These are phyloP conservation scores for Peltaster fructicola DNA, from an alignment of 2,329 filamentous ascomycete species.

Conservation along the genomic window DNA sequence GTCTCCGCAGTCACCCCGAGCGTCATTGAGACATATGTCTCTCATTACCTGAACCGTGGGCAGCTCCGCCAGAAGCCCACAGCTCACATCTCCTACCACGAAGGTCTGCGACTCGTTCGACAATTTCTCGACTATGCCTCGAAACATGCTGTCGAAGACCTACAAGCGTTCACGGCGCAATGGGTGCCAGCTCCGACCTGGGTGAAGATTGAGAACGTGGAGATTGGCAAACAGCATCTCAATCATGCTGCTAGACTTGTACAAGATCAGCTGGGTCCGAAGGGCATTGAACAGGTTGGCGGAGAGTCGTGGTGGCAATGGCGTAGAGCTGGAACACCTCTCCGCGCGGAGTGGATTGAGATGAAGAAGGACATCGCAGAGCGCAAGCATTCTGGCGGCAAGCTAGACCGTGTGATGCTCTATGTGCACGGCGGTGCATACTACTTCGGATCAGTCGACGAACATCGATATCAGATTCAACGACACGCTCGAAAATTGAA, in stretches of 20 bases:
- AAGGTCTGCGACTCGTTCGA: slow-evolving; percentile 74
- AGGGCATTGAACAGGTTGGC: slow-evolving; percentile 59
- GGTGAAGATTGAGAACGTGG: slow-evolving; percentile 58
- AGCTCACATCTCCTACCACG: slow-evolving; percentile 82
- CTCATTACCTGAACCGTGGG: slow-evolving; percentile 77
- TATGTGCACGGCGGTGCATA: slow-evolving; percentile 92
- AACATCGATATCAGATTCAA: slow-evolving; percentile 97
- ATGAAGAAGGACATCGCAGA: slow-evolving; percentile 70
- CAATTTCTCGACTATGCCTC: slow-evolving; percentile 73
- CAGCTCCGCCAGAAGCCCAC: slow-evolving; percentile 63
- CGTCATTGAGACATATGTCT: slow-evolving; percentile 69
- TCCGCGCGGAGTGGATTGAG: slow-evolving; percentile 89
- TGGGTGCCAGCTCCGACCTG: slow-evolving; percentile 81
- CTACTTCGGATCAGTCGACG: slow-evolving; percentile 88
- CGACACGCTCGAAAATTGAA: slow-evolving; percentile 86
- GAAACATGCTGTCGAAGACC: slow-evolving; percentile 77
- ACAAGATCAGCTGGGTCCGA: slow-evolving; percentile 55
- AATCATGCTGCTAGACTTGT: slow-evolving; percentile 48
- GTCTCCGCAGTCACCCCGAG: slow-evolving; percentile 73
- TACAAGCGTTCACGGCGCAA: slow-evolving; percentile 81
- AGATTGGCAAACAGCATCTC: slow-evolving; percentile 47
- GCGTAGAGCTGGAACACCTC: slow-evolving; percentile 46
- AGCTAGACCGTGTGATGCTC: slow-evolving; percentile 63
- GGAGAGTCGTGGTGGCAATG: slow-evolving; percentile 83
- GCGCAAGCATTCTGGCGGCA: slow-evolving; percentile 37